Base-by-base conservation (phyloP, 1,284 basidiomycete genomes). In the Phaffia rhodozyma region DNA sequence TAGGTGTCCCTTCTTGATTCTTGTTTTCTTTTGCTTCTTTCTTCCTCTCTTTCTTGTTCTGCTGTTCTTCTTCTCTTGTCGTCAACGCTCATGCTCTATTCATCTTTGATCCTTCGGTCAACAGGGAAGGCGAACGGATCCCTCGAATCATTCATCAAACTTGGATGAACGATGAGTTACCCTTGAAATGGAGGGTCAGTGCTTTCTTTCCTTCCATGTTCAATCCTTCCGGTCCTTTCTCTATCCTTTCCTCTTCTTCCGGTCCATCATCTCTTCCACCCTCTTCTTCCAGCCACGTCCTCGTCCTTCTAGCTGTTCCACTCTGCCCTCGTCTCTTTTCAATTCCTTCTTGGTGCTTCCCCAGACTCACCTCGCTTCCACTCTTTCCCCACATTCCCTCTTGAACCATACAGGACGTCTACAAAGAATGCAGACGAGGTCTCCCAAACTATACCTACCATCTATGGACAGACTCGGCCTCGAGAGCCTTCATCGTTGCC, bases 71-170 rank as follows among this genome's bases (percentile, higher is more conserved):
- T 58, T 7, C 43, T 43, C 29, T 20, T n/a, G n/a, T n/a, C 34
- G 29, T 23, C 3, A 2, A 23, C 9, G 11, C 47, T 16, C 47
- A 18, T 7, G 25, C 1, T 20, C 18, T 18, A 6, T 29, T 61
- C 34, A 27, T 52, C 54, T 7, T 47, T 53, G n/a, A n/a, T n/a
- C 43, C 16, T 34, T 34, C 13, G 20, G 30, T 2, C 9, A 3
- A 29, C 50, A 67, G 50, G 18, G 47, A 51, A 13, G 77, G 82
- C 55, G 85, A 91, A 71, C 83, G 81, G 69, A 86, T 97, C 52
- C 94, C 94, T 1, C 83, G 91, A 59, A 90, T 98, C 70, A 84
- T 98, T 61, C 94, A 98, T 77, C 94, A 97, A 81, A 98, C 96
- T 25, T 98, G 94, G 94, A 97, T 96, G 79, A 86, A 86, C 23